These are phyloP conservation scores for Zopfochytrium polystomum DNA, from an alignment of 371 early-diverging fungal genomes.

Conservation along the genomic window DNA sequence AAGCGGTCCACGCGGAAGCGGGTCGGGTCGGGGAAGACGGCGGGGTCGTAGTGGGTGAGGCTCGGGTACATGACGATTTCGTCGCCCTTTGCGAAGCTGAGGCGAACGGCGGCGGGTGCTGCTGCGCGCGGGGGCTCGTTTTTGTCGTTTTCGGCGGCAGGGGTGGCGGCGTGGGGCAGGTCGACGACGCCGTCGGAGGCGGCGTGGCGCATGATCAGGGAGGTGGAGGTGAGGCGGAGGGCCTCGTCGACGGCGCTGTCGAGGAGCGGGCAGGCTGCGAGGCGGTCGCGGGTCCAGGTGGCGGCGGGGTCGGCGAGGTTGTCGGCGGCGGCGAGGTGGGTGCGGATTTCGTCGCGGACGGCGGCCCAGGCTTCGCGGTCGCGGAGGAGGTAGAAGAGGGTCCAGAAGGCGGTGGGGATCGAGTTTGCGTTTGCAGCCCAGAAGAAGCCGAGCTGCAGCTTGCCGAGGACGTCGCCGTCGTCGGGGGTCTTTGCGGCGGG, in stretches of 20 bases:
- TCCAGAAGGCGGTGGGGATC: neutral
- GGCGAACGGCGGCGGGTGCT: too few relatives aligned
- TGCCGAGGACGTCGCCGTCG: neutral
- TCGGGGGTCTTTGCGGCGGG: neutral
- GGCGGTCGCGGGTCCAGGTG: neutral
- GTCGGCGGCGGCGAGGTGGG: neutral
- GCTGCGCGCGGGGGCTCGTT: too few relatives aligned
- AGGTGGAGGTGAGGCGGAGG: neutral
- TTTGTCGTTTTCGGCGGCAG: too few relatives aligned
- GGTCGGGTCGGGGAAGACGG: too few relatives aligned
- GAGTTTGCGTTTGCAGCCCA: neutral
- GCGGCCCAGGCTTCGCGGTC: slow-evolving; percentile 1
- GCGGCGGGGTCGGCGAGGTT: too few relatives aligned
- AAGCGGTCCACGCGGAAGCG: too few relatives aligned
- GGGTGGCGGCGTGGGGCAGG: too few relatives aligned
- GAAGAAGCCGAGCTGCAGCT: neutral
- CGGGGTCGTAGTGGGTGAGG: too few relatives aligned
- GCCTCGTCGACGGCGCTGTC: slow-evolving; percentile 2
- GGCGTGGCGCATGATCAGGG: neutral
- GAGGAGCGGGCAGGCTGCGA: neutral
- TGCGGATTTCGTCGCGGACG: neutral
- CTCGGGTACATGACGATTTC: too few relatives aligned
- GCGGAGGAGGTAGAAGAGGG: neutral
- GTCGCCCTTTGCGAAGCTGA: too few relatives aligned
- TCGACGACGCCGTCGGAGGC: neutral